Conservation (phyloP, 1,139 yeast species). For the Geotrichum restrictum region DNA sequence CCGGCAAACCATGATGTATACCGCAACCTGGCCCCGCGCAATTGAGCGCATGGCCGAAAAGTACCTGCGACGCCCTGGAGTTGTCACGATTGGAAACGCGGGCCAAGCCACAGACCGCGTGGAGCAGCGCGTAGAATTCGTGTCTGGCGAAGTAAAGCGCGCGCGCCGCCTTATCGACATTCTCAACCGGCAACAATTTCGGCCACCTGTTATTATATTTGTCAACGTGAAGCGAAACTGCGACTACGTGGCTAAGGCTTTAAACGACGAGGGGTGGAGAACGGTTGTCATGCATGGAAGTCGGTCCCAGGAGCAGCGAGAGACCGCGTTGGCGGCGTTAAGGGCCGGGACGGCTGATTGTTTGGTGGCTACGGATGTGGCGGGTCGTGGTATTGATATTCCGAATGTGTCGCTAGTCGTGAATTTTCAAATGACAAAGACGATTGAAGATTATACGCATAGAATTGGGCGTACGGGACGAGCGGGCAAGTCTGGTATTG, state of each 20-base stretch:
- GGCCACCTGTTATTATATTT: slow-evolving; percentile 66
- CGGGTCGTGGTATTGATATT: slow-evolving; percentile 94
- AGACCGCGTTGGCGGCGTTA: slow-evolving; percentile 64
- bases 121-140: slow-evolving; percentile 62
- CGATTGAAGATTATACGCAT: slow-evolving; percentile 81
- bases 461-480: slow-evolving; percentile 96
- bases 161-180: slow-evolving; percentile 40
- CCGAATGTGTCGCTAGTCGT: slow-evolving; percentile 79
- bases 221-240: slow-evolving; percentile 73
- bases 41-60: slow-evolving; percentile 62
- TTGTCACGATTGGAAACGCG: slow-evolving; percentile 61
- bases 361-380: slow-evolving; percentile 89
- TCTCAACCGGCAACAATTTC: slow-evolving; percentile 37
- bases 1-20: slow-evolving; percentile 77
- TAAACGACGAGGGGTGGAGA: slow-evolving; percentile 46
- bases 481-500: slow-evolving; percentile 76
- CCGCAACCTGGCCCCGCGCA: slow-evolving; percentile 83
- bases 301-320: slow-evolving; percentile 82
- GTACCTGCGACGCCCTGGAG: slow-evolving; percentile 58
- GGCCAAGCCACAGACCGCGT: slow-evolving; percentile 62
- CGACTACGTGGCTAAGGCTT: slow-evolving; percentile 55
- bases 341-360: slow-evolving; percentile 58
- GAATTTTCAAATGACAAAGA: slow-evolving; percentile 77
- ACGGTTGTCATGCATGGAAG: slow-evolving; percentile 79
- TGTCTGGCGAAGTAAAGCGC: slow-evolving; percentile 41